Evolutionary conservation across 2,329 filamentous ascomycete species (phyloP), one percentile per base, ranked within the genome.

Genomic region (Alternaria arborescens): DNA sequence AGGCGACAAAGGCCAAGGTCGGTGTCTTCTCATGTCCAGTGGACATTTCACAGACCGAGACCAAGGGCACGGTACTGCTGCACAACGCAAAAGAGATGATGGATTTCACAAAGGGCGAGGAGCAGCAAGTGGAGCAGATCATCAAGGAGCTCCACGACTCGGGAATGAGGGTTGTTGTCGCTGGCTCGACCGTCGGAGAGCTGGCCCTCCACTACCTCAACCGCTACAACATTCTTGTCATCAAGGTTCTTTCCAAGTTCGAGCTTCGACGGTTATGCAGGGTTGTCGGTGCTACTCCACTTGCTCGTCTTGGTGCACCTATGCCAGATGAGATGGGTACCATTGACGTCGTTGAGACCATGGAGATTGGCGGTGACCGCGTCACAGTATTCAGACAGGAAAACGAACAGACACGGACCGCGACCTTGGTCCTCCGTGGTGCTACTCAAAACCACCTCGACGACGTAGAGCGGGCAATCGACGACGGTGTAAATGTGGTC

Each of bases 321-420:
- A 99, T 99, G 95, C 95, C 96, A n/a, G 95, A 99, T 71, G 95
- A 99, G 85, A 98, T 97, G 94, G 95, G 95, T 67, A 91, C 82
- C 72, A 89, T 99, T 66, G 95, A 99, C 78, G 81, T 99, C 58
- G 95, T 99, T 32, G 95, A 99, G 86, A 98, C 96, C 1, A 86
- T 96, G 44, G 95, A 99, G 82, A 98, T 99, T 78, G 95, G 95
- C 67, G 95, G 95, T 71, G 95, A 99, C 84, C 91, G 95, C 64
- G 96, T 99, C 60, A 99, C 95, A 42, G 94, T 99, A 60, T 99
- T 99, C 88, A 87, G 96, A 74, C 95, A 99, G 85, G 95, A 99
- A 80, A 89, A 93, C 75, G 93, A 97, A 72, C 87, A 89, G 56
- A 98, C 96, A 52, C 88, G 94, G 74, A 99, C 95, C 52, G 92